Evolutionary conservation across 139 green algal genomes (phyloP), one percentile per base, ranked within the genome.

Genomic region (Chlamydomonas sp.): DNA sequence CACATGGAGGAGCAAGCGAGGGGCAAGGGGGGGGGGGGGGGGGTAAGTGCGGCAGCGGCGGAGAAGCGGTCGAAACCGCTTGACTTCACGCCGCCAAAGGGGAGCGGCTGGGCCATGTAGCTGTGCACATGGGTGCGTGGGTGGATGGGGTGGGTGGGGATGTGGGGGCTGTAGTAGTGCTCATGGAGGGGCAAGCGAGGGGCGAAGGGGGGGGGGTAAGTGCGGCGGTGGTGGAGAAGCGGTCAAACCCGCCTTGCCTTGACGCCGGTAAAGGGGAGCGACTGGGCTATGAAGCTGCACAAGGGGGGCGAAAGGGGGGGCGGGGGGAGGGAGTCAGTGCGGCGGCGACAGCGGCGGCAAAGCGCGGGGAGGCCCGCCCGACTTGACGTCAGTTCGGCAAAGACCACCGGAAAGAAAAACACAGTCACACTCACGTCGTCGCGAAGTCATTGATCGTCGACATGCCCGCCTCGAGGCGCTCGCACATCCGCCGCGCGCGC

Each of bases 241-340:
- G 83, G 68, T 94, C 94, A 79, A 98, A 99, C 54, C 94, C 94
- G 38, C 76, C 20, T 90, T 38, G 95, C 81, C 83, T 97, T 97
- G 35, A 99, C 91, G 30, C 94, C 94, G 30, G 93, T 93, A 86
- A 99, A 99, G 1, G 94, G 94, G 81, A 99, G 87, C 1, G 84
- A 92, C 84, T 98, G 94, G 81, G 87, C 94, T 92, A 99, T 96
- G 81, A 97, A 98, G n/a, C n/a, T n/a, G n/a, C n/a, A n/a, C n/a
- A n/a, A n/a, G n/a, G n/a, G n/a, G n/a, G n/a, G n/a, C n/a, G n/a
- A n/a, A n/a, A n/a, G n/a, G n/a, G n/a, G n/a, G n/a, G 43, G 43
- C 16, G 43, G 20, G 13, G n/a, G n/a, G n/a, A n/a, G n/a, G n/a
- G n/a, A n/a, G n/a, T n/a, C n/a, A n/a, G n/a, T n/a, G n/a, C n/a